Conservation (phyloP, 352 stramenopile genomes). For the Phytophthora cryptogea region DNA sequence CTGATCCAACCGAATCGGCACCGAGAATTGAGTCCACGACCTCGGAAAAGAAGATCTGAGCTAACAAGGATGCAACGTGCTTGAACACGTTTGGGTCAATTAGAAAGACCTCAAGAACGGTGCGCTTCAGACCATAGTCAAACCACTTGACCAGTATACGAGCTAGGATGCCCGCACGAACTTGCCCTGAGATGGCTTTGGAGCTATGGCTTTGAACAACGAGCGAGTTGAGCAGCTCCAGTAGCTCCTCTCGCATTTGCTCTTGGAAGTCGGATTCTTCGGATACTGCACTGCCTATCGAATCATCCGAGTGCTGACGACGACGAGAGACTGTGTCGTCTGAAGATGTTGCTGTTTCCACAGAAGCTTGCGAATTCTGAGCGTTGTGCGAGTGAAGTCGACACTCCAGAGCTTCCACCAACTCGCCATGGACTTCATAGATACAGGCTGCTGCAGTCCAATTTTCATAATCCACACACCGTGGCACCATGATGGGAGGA, state of each 20-base stretch:
- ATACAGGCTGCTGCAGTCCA: constrained; percentile 78
- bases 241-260: constrained; percentile 65
- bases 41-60: constrained; percentile 80
- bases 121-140: constrained; percentile 62
- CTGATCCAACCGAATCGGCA: constrained; percentile 7
- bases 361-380: constrained; percentile 9
- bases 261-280: constrained; percentile 58
- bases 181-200: constrained; percentile 38
- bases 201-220: constrained; percentile 55
- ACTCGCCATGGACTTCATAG: constrained; percentile 79
- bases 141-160: constrained; percentile 87
- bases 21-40: constrained; percentile 59
- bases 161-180: constrained; percentile 71
- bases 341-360: background rate
- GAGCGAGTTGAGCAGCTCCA: constrained; percentile 60
- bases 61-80: constrained; percentile 62
- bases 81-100: constrained; percentile 62
- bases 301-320: constrained; percentile 37
- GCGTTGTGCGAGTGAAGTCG: constrained; percentile 71
- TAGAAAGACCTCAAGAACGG: constrained; percentile 68
- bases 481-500: constrained; percentile 73
- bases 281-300: constrained; percentile 23
- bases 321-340: constrained; percentile 31
- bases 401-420: constrained; percentile 86
- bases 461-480: constrained; percentile 83